Evolutionary conservation across 2,329 filamentous ascomycete genomes (phyloP).

Genomic region (Cercospora sp.): DNA sequence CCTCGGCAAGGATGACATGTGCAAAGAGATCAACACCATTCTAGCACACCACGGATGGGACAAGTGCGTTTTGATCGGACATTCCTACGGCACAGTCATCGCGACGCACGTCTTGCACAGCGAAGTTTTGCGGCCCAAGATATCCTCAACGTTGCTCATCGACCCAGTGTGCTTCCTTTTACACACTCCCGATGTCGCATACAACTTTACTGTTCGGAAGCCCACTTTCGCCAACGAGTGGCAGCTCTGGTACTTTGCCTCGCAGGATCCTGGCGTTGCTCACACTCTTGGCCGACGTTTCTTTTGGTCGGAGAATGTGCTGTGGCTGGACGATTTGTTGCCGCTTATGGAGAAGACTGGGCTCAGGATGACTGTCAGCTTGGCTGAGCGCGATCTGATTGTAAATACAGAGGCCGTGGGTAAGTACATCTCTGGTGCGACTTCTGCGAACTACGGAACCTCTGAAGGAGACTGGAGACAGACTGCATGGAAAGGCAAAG

Average conservation of each 20-base stretch:
- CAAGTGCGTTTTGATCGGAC: slow-evolving; percentile 60
- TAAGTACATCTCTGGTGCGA: slow-evolving; percentile 51
- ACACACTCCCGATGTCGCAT: slow-evolving; percentile 68
- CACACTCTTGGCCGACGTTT: slow-evolving; percentile 64
- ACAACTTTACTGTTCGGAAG: slow-evolving; percentile 62
- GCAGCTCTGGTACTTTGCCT: slow-evolving; percentile 70
- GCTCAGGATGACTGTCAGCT: slow-evolving; percentile 55
- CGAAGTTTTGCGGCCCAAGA: slow-evolving; percentile 45
- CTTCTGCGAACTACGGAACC: slow-evolving; percentile 23
- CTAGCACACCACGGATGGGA: slow-evolving; percentile 59
- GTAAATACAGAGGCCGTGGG: slow-evolving; percentile 61
- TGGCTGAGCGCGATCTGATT: slow-evolving; percentile 64
- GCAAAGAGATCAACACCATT: slow-evolving; percentile 57
- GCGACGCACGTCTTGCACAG: slow-evolving; percentile 62
- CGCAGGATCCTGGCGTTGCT: slow-evolving; percentile 65
- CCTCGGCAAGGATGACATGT: slow-evolving; percentile 55
- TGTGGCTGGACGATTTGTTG: slow-evolving; percentile 67
- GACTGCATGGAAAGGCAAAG: slow-evolving; percentile 40
- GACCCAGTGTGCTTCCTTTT: slow-evolving; percentile 67
- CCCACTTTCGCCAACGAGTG: slow-evolving; percentile 62
- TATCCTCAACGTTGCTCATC: slow-evolving; percentile 55
- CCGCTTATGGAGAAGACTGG: slow-evolving; percentile 33
- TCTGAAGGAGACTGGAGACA: slow-evolving; percentile 36
- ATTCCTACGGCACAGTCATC: slow-evolving; percentile 63
- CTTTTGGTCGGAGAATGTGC: slow-evolving; percentile 69